Conservation (phyloP, 2,329 filamentous ascomycete genomes). For the Leptographium wingfieldii region DNA sequence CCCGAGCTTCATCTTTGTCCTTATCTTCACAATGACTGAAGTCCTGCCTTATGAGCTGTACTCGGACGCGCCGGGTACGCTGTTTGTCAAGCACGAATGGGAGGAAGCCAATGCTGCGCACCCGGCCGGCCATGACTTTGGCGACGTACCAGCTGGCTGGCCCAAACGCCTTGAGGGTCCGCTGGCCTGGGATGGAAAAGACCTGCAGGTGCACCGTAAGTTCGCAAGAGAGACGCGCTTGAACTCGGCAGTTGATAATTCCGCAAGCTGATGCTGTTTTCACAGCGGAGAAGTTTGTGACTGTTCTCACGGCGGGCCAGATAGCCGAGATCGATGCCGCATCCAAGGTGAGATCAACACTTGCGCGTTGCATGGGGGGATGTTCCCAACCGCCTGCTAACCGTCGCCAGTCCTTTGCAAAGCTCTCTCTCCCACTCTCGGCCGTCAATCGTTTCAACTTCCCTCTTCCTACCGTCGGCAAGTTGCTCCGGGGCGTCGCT, state of each 20-base stretch:
- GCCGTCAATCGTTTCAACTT: neutral
- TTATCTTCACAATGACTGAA: neutral
- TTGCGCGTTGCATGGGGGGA: neutral
- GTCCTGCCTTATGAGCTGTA: neutral
- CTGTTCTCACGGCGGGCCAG: neutral
- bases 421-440: neutral
- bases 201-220: neutral
- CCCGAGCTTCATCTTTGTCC: neutral
- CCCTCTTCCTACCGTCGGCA: neutral
- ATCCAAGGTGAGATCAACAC: neutral
- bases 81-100: slow-evolving; percentile 1
- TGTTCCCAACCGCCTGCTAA: neutral
- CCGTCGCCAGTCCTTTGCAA: neutral
- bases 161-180: neutral
- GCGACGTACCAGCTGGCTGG: neutral
- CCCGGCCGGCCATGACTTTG: neutral
- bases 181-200: neutral
- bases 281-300: neutral
- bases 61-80: neutral
- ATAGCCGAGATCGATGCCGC: neutral
- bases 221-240: neutral
- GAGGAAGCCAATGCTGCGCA: neutral
- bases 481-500: neutral
- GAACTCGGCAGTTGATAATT: neutral
- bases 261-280: neutral